Conservation (phyloP, 176 grass and related monocot genomes). For the Oryza glumipatula region DNA sequence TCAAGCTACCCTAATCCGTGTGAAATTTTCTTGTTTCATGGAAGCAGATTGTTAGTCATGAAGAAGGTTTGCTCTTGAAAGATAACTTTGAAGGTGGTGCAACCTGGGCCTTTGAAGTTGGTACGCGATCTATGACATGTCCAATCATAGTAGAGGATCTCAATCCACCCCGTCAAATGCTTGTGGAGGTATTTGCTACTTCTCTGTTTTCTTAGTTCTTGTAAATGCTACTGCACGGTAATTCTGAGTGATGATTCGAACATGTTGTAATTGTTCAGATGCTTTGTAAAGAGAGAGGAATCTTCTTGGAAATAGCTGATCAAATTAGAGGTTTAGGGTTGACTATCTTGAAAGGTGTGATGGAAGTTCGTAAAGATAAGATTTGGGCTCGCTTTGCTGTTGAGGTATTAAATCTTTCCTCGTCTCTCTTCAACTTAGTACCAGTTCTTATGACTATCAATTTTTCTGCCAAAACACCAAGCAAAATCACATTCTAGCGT, state of each 20-base stretch:
- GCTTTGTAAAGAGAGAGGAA: slow-evolving; percentile 71
- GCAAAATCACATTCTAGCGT: background rate
- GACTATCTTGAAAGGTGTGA: slow-evolving; percentile 80
- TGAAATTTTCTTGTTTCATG: background rate
- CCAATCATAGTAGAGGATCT: slow-evolving; percentile 81
- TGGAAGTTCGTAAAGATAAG: slow-evolving; percentile 73
- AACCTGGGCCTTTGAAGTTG: slow-evolving; percentile 76
- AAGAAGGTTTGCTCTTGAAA: slow-evolving; percentile 66
- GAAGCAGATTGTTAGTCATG: slow-evolving; percentile 42
- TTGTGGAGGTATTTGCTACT: slow-evolving; percentile 51
- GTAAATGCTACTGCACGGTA: background rate
- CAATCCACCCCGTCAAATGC: slow-evolving; percentile 64
- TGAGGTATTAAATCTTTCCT: slow-evolving; percentile 47
- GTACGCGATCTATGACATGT: slow-evolving; percentile 61
- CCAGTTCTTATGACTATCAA: background rate
- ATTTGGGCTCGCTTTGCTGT: slow-evolving; percentile 71
- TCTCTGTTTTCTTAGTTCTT: slow-evolving; percentile 10
- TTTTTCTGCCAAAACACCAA: background rate
- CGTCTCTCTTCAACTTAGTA: background rate
- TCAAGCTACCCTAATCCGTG: background rate
- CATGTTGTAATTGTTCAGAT: slow-evolving; percentile 44
- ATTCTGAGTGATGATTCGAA: background rate
- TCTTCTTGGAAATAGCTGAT: slow-evolving; percentile 73
- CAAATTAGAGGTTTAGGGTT: slow-evolving; percentile 64
- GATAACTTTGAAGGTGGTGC: slow-evolving; percentile 71